Percentiles rank a stretch among this genome's conserved stretches.
These are phyloP conservation scores for Solanum sitiens DNA, from an alignment of 257 asterid genomes.

Conservation along the genomic window DNA sequence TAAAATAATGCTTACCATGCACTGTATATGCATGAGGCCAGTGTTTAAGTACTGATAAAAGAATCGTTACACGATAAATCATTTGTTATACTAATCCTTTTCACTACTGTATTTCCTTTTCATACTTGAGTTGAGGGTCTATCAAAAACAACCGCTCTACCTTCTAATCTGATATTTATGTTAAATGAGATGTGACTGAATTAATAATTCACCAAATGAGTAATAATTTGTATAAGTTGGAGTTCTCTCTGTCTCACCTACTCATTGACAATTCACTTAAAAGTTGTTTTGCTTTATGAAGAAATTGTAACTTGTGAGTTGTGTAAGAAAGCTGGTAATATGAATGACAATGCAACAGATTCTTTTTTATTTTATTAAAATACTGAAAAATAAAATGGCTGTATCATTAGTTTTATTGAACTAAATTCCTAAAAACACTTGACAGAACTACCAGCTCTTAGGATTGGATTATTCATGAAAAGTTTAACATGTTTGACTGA, in stretches of 20 bases:
- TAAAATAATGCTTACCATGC: not conserved
- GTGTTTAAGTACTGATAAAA: not conserved
- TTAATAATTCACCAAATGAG: not conserved
- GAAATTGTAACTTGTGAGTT: not conserved
- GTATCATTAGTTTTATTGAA: not conserved
- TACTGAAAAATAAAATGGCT: not conserved
- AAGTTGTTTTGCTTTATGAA: not conserved
- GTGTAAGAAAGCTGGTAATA: not conserved
- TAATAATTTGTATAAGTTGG: not conserved
- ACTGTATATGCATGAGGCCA: not conserved
- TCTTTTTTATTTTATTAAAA: not conserved
- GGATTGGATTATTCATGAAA: not conserved
- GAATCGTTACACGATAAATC: not conserved
- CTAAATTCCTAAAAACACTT: not conserved
- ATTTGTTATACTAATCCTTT: not conserved
- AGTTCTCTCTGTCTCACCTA: not conserved
- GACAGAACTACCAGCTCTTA: not conserved
- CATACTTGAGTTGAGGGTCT: not conserved
- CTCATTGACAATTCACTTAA: not conserved
- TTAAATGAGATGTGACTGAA: not conserved
- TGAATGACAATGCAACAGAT: not conserved
- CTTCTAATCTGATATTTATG: too few species aligned
- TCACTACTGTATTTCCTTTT: not conserved
- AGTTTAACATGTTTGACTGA: not conserved
- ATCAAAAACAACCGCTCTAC: fast-evolving